These are phyloP conservation scores for Pugionium dolabratum DNA, from an alignment of 345 rosid species.

Conservation along the genomic window DNA sequence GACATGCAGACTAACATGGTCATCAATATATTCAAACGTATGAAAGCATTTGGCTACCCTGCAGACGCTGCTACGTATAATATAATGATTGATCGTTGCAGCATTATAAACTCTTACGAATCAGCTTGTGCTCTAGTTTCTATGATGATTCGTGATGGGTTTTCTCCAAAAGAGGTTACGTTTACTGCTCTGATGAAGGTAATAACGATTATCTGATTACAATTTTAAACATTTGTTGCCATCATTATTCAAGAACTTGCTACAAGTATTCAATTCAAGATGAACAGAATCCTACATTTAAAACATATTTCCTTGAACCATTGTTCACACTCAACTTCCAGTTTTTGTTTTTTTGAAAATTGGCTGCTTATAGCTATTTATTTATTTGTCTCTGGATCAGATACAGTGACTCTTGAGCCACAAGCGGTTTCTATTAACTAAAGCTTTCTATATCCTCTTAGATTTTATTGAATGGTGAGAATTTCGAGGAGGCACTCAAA, in stretches of 20 bases:
- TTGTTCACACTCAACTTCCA: slow-evolving; percentile 1
- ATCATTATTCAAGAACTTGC: slow-evolving; percentile 5
- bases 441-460: slow-evolving; percentile 39
- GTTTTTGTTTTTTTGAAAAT: slow-evolving; percentile 7
- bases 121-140: slow-evolving; percentile 67
- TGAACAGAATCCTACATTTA: not conserved
- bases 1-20: no score
- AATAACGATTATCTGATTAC: slow-evolving; percentile 9
- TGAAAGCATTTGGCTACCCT: slow-evolving; percentile 50
- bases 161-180: slow-evolving; percentile 44
- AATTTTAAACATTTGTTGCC: not conserved
- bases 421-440: slow-evolving; percentile 33
- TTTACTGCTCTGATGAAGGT: slow-evolving; percentile 72
- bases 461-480: slow-evolving; percentile 52
- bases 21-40: slow-evolving; percentile 54
- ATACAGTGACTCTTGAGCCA: slow-evolving; percentile 46
- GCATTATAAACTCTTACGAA: slow-evolving; percentile 49
- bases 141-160: slow-evolving; percentile 81
- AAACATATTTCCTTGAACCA: not conserved
- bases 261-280: not conserved
- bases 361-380: slow-evolving; percentile 6
- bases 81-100: slow-evolving; percentile 76
- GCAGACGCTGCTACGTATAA: slow-evolving; percentile 55
- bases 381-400: slow-evolving; percentile 17
- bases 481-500: slow-evolving; percentile 55